These are phyloP conservation scores for Heracleum sosnowskyi DNA, from an alignment of 129 eudicot species.

Conservation along the genomic window DNA sequence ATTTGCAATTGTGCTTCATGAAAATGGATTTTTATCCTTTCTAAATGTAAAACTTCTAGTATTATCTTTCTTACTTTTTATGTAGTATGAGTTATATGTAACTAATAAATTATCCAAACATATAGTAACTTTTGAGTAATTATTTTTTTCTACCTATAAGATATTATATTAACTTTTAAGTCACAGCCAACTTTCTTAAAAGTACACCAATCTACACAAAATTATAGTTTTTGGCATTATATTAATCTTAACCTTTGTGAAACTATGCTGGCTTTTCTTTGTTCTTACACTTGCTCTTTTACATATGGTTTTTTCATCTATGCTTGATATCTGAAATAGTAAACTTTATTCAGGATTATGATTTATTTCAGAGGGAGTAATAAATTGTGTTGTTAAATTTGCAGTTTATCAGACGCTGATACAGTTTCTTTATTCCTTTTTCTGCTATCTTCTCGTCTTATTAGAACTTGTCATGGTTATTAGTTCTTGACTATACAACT, in stretches of 20 bases:
- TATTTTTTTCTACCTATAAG: background rate
- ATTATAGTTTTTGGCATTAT: background rate
- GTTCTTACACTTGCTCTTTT: background rate
- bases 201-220: background rate
- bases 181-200: background rate
- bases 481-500: background rate
- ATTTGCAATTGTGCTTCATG: background rate
- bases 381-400: background rate
- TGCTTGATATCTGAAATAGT: background rate
- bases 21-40: background rate
- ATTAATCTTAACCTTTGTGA: background rate
- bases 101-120: background rate
- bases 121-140: background rate
- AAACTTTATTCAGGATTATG: background rate
- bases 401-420: background rate
- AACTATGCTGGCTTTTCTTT: background rate
- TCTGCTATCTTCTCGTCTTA: background rate
- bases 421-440: background rate
- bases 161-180: background rate
- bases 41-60: background rate
- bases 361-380: background rate
- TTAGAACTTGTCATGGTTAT: background rate
- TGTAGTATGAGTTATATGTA: background rate
- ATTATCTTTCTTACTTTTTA: background rate
- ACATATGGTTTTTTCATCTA: background rate